Base-by-base conservation (phyloP, 2,329 filamentous ascomycete species). In the Exutisphaerella laricina region DNA sequence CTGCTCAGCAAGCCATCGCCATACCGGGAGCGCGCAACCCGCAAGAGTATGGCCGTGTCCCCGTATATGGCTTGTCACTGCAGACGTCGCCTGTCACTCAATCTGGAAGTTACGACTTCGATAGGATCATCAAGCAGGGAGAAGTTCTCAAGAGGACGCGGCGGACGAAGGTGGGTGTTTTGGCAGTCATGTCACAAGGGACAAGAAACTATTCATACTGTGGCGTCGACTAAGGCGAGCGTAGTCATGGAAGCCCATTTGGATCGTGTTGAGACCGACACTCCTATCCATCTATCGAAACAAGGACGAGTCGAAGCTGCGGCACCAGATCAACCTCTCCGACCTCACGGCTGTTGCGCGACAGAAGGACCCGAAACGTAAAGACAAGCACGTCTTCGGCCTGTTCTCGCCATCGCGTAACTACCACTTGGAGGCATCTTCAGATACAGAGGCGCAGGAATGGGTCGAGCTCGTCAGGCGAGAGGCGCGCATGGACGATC, bases 91-190 rank as follows among this genome's bases (percentile, higher is more conserved):
- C 88, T 4, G 88, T 97, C 51, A 94, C 90, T 62, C 84, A 94
- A 66, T 89, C 94, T 66, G 92, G 92, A 50, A 92, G 88, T 66
- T 98, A 95, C 64, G 89, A 92, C 60, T 94, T 94, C 60, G 92
- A 98, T 66, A 83, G 88, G 38, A 86, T 97, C 42, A 77, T 97
- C 64, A 97, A 94, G 70, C 81, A 84, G 44, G 89, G 90, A 46
- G 84, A 84, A 54, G 81, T 95, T 28, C 78, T 85, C 60, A 94
- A 94, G 68, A 80, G 90, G 55, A 94, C 88, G 13, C 84, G 89
- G 58, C 95, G 90, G 72, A 97, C 90, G 47, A 95, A 94, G 82
- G 87, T 88, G 66, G 48, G 44, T 51, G 30, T 17, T 23, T 40
- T 16, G 34, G 17, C 18, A n/a, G n/a, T n/a, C n/a, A n/a, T n/a